Base-by-base conservation (phyloP, 2,329 filamentous ascomycete genomes). In the Proliferodiscus dingleyae region DNA sequence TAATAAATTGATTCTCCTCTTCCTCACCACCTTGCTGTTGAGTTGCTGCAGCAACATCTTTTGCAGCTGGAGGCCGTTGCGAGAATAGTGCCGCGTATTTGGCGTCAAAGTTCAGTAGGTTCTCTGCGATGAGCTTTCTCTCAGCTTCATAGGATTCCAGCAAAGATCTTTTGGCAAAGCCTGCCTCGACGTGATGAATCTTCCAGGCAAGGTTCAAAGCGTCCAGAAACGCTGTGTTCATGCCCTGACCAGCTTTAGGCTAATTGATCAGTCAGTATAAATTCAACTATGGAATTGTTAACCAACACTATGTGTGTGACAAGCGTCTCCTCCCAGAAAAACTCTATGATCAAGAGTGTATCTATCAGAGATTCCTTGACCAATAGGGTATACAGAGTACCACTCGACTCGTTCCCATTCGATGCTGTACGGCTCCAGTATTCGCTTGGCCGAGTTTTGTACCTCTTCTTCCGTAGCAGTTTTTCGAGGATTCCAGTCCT, bases 201-300 rank as follows among this genome's bases (percentile, higher is more conserved):
- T 97, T 97, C 90, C 90, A 97, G 6, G 90, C 90, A 32, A 97
- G 73, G 65, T 96, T 97, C 49, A 89, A 79, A 1, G 89, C 89
- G 56, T 91, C 85, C 41, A 86, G 71, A 67, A 89, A 88, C 3
- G 83, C 84, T 0, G 85, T 85, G 60, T 89, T 89, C 85, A 89
- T 89, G 23, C 85, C 85, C 64, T 88, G 85, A 1, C 85, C 85
- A 24, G 84, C 85, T 70, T 87, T 88, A 29, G 84, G 84, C 77
- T 81, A 58, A 75, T 72, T 38, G 75, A 66, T 66, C 77, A 77
- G 18, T 78, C 72, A 53, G 77, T 78, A 67, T 32, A 15, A 15
- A 24, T 11, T 10, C 9, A 78, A 78, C 10, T 5, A 13, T 16
- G 10, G 34, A 21, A 24, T 30, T 10, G 5, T 2, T 5, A 11